These are phyloP conservation scores for Termitomyces sp. DNA, from an alignment of 768 basidiomycete genomes.

Conservation along the genomic window DNA sequence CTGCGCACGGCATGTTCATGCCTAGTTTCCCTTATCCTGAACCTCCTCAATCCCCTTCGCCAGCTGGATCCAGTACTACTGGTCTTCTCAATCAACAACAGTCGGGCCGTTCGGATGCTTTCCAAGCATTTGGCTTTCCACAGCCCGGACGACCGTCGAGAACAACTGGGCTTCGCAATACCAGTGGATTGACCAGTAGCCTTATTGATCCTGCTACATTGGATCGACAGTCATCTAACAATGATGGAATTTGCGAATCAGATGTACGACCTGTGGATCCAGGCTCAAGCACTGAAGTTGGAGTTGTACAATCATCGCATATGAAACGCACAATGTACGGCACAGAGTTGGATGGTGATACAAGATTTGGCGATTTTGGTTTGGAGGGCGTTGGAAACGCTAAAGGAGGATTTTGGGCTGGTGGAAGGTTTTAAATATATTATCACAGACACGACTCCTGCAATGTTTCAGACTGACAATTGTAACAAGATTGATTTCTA, in stretches of 20 bases:
- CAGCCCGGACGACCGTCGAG: slow-evolving; percentile 33
- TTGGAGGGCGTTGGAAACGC: slow-evolving; percentile 70
- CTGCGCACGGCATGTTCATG: slow-evolving; percentile 39
- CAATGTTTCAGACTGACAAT: not conserved
- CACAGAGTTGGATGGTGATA: slow-evolving; percentile 74
- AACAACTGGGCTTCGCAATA: slow-evolving; percentile 26
- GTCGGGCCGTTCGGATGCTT: slow-evolving; percentile 37
- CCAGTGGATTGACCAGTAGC: slow-evolving; percentile 21
- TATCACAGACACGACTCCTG: not conserved
- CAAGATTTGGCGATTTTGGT: slow-evolving; percentile 83
- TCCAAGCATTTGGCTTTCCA: slow-evolving; percentile 40
- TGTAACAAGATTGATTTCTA: slow-evolving; percentile 1
- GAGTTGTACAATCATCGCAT: slow-evolving; percentile 27
- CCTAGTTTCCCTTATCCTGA: slow-evolving; percentile 47
- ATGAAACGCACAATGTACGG: slow-evolving; percentile 77
- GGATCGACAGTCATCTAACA: slow-evolving; percentile 20
- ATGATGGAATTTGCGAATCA: slow-evolving; percentile 24
- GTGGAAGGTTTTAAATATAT: slow-evolving; percentile 33
- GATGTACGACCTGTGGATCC: slow-evolving; percentile 34
- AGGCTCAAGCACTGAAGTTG: slow-evolving; percentile 16
- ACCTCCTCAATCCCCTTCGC: slow-evolving; percentile 53
- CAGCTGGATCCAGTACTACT: slow-evolving; percentile 27
- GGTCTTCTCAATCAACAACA: slow-evolving; percentile 21
- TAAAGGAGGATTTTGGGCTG: slow-evolving; percentile 47
- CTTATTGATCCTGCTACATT: slow-evolving; percentile 37